A percentile compares a stretch with the other conserved stretches of the same genome.
These are phyloP conservation scores for Aspergillus carbonarius DNA, from an alignment of 2,329 filamentous ascomycete species.

Conservation along the genomic window DNA sequence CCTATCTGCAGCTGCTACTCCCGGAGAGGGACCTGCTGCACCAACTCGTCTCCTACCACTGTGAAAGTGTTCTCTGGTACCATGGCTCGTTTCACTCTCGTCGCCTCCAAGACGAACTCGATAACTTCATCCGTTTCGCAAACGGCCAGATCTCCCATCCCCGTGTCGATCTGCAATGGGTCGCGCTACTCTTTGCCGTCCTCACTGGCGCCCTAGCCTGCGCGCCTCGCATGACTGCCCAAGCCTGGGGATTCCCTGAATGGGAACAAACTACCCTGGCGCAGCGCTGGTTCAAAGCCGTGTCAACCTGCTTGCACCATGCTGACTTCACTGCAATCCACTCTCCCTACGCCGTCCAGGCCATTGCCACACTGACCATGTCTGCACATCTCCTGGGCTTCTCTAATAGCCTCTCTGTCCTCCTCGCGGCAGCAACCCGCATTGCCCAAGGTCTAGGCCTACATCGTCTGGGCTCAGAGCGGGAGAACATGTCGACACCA, in stretches of 20 bases:
- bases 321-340: slow-evolving; percentile 48
- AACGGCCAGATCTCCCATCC: slow-evolving; percentile 33
- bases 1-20: slow-evolving; percentile 39
- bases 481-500: slow-evolving; percentile 21
- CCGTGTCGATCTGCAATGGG: slow-evolving; percentile 47
- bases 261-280: slow-evolving; percentile 44
- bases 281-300: slow-evolving; percentile 48
- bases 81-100: slow-evolving; percentile 42
- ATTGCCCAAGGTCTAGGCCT: slow-evolving; percentile 51
- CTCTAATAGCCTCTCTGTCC: slow-evolving; percentile 49
- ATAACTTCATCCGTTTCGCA: slow-evolving; percentile 24
- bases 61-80: slow-evolving; percentile 40
- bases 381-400: slow-evolving; percentile 52
- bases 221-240: slow-evolving; percentile 35
- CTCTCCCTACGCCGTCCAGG: slow-evolving; percentile 46
- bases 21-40: slow-evolving; percentile 23
- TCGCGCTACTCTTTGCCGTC: slow-evolving; percentile 47
- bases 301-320: slow-evolving; percentile 46
- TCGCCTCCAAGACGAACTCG: slow-evolving; percentile 40
- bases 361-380: slow-evolving; percentile 50
- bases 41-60: slow-evolving; percentile 40
- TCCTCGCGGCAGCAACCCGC: slow-evolving; percentile 46
- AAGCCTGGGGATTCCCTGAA: slow-evolving; percentile 47
- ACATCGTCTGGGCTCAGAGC: slow-evolving; percentile 35
- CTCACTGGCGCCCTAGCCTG: slow-evolving; percentile 46